Conservation (phyloP, 2,329 filamentous ascomycete genomes). For the Sporothrix pseudoabietina region DNA sequence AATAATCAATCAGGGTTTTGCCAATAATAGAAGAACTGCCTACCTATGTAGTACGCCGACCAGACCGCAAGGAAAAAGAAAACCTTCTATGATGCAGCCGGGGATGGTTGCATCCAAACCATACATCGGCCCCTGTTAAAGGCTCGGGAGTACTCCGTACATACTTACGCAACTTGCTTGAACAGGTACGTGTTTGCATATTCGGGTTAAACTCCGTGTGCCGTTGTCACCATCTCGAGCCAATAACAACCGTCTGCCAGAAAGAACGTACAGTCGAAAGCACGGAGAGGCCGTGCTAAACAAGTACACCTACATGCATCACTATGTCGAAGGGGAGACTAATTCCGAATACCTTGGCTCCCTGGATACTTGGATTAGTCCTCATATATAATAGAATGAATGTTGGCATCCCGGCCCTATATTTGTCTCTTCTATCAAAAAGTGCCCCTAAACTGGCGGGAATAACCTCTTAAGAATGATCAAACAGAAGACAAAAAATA, state of each 20-base stretch:
- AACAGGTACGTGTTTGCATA: slow-evolving; percentile 4
- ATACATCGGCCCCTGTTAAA: background rate
- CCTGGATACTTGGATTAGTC: background rate
- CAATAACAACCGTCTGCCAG: background rate
- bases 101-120: background rate
- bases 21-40: background rate
- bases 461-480: background rate
- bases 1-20: background rate
- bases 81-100: background rate
- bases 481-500: background rate
- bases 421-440: slow-evolving; percentile 15
- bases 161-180: background rate
- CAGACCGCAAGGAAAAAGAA: background rate
- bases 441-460: slow-evolving; percentile 16
- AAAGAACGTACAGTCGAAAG: background rate
- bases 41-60: background rate
- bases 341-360: background rate
- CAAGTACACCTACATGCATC: background rate
- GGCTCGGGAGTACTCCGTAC: background rate
- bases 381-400: background rate
- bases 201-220: slow-evolving; percentile 4
- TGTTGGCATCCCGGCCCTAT: slow-evolving; percentile 22
- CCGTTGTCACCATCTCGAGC: background rate
- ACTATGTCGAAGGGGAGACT: background rate
- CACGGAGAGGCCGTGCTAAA: background rate